phyloP scores from a whole-genome alignment of 2,329 filamentous ascomycete species.

The Dactylellina sp. region DNA sequence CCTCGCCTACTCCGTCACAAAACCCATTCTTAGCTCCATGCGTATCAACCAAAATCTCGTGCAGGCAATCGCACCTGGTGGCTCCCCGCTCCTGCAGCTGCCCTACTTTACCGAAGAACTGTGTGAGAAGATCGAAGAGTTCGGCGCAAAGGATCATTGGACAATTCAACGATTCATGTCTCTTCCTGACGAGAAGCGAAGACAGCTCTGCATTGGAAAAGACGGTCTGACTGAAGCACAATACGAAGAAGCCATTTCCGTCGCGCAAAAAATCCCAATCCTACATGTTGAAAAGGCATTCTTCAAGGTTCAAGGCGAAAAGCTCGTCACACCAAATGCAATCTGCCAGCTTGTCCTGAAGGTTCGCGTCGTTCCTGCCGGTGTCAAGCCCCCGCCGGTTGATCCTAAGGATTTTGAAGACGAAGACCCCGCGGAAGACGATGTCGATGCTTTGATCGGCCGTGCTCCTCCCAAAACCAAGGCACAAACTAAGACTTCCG shows the following conservation, averaged over 20 bases:
- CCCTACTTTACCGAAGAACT: constrained; percentile 81
- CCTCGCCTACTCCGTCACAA: constrained; percentile 85
- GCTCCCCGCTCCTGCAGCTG: constrained; percentile 90
- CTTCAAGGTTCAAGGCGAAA: constrained; percentile 98
- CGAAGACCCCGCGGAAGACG: constrained; percentile 90
- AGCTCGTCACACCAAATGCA: constrained; percentile 88
- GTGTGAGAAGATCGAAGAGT: constrained; percentile 76
- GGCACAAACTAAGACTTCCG: constrained; percentile 73
- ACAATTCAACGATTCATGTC: constrained; percentile 90
- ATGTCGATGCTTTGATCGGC: constrained; percentile 84
- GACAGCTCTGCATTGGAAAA: constrained; percentile 76
- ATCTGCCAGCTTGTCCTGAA: constrained; percentile 96
- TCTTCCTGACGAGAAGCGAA: constrained; percentile 79
- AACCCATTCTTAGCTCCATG: constrained; percentile 84
- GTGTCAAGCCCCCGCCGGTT: constrained; percentile 79
- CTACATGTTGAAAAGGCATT: constrained; percentile 90
- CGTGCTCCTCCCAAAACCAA: constrained; percentile 72
- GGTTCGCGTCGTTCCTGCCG: constrained; percentile 90
- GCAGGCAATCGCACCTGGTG: constrained; percentile 84
- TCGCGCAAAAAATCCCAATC: constrained; percentile 85
- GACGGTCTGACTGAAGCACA: constrained; percentile 79
- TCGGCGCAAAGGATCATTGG: constrained; percentile 77
- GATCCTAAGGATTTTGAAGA: constrained; percentile 86
- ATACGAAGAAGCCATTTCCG: constrained; percentile 78
- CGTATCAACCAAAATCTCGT: constrained; percentile 85